Base-by-base conservation (phyloP, 345 rosid species). In the Raphanus sativus region DNA sequence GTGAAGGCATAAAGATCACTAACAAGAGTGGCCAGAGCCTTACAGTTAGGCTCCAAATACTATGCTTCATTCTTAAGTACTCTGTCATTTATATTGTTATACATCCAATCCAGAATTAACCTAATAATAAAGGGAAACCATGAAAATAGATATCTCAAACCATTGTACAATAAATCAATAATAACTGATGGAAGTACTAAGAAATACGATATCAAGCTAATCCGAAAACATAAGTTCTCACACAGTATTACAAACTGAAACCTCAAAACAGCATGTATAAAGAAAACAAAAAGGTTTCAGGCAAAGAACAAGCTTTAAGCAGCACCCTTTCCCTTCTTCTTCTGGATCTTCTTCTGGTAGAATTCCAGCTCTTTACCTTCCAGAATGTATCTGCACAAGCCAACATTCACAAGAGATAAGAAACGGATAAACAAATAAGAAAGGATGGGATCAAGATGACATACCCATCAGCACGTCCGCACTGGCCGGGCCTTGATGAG, bases 301-400 rank as follows among this genome's bases (percentile, higher is more conserved):
- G 13, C 42, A 65, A 42, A 48, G 26, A 52, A 52, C 24, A 60
- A 56, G 9, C 1, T n/a, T n/a, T 48, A 48, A 64, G 91, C 89
- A 58, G 92, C 88, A 52, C 84, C 85, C 87, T 86, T 91, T 70
- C 97, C 97, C 89, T 92, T 87, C 92, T 90, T 90, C 87, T 81
- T 90, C 82, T 89, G 96, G 24, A 90, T 26, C 87, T 92, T 88
- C 91, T 86, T 92, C 96, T 85, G 84, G 86, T 87, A 89, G 60
- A 90, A 90, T 21, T 89, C 98, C 26, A 90, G 77, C 80, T 89
- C 94, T 79, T 81, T 87, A 48, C 92, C 94, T 69, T 90, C 92
- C 85, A 84, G 80, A 24, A 86, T 89, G 67, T 85, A 92, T 66
- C 92, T 89, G 87, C 33, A 52, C 11, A 67, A 21, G 21, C 3